A percentile compares a stretch with the other conserved stretches of the same genome.
These are phyloP conservation scores for Trichoderma lentiforme DNA, from an alignment of 2,329 filamentous ascomycete species.

Conservation along the genomic window DNA sequence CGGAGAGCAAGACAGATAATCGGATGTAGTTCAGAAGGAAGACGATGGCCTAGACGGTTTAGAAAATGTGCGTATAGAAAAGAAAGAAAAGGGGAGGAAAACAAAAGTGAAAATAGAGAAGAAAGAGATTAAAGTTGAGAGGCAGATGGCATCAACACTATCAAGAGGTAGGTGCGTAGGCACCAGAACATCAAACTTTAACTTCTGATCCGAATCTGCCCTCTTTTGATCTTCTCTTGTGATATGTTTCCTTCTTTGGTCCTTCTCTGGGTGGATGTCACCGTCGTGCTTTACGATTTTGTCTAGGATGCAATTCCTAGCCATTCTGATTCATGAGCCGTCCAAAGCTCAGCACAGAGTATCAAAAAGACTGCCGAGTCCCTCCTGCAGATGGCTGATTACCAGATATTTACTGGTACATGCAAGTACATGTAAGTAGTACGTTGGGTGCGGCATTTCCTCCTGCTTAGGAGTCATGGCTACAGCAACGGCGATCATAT, in stretches of 20 bases:
- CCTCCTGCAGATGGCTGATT: background rate
- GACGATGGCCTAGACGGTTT: background rate
- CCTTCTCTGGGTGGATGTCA: background rate
- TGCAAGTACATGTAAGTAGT: background rate
- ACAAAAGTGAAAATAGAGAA: background rate
- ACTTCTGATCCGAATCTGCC: background rate
- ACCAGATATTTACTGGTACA: background rate
- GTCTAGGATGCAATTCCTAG: background rate
- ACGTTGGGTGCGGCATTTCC: background rate
- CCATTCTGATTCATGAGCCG: background rate
- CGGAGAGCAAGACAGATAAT: background rate
- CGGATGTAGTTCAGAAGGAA: background rate
- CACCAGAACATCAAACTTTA: background rate
- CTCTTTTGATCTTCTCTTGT: background rate
- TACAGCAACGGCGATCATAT: background rate
- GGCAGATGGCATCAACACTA: background rate
- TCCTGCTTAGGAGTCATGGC: background rate
- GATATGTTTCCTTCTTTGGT: background rate
- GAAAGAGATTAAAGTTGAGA: background rate
- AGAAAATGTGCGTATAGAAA: background rate
- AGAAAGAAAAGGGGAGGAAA: background rate
- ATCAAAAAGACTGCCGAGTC: background rate
- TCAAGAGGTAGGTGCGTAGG: background rate
- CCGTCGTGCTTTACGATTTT: background rate
- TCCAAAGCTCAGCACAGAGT: background rate